Conservation (phyloP, 768 basidiomycete genomes). For the Mycena haematopus region DNA sequence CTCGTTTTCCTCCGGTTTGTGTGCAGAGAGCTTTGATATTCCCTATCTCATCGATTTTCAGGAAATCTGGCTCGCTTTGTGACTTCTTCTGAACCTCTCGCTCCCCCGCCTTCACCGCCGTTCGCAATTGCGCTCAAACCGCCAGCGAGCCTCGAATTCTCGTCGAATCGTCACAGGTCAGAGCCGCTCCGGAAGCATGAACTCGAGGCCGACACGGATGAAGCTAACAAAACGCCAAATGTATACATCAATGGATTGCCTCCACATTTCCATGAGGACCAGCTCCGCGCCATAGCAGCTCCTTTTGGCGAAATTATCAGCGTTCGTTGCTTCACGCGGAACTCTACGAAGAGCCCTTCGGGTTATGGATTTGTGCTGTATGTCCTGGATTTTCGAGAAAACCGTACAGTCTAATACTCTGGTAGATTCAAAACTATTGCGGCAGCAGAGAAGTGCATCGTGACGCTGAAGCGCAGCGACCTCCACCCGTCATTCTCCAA, state of each 20-base stretch:
- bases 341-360: constrained; percentile 59
- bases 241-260: constrained; percentile 72
- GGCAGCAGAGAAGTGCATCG: constrained; percentile 61
- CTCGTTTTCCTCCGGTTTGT: constrained; percentile 24
- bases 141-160: constrained; percentile 15
- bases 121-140: neutral
- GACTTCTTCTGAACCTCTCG: neutral
- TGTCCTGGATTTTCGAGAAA: constrained; percentile 29
- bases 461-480: constrained; percentile 59
- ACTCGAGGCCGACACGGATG: neutral
- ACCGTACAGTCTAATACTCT: neutral
- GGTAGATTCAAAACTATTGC: constrained; percentile 54
- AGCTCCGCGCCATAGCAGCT: constrained; percentile 57
- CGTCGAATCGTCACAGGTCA: constrained; percentile 5
- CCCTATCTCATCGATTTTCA: neutral
- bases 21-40: neutral
- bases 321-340: constrained; percentile 67
- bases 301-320: constrained; percentile 63
- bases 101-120: neutral
- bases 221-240: constrained; percentile 48
- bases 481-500: constrained; percentile 70
- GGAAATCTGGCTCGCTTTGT: neutral
- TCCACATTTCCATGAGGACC: constrained; percentile 61
- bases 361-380: constrained; percentile 53
- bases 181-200: neutral